These are phyloP conservation scores for Boehmeria nivea DNA, from an alignment of 306 rosid species.

Conservation along the genomic window DNA sequence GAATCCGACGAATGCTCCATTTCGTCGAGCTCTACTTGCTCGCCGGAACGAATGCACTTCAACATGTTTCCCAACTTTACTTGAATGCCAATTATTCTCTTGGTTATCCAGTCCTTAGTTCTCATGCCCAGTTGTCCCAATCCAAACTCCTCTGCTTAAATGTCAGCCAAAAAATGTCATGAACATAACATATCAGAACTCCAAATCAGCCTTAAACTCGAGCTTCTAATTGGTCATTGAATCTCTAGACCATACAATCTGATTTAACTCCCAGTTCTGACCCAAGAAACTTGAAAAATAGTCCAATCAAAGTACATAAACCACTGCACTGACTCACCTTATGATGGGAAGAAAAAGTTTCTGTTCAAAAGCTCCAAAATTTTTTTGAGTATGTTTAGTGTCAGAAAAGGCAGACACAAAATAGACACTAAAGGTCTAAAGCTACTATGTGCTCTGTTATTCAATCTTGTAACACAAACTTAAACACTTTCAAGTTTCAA, in stretches of 20 bases:
- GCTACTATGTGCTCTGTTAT: no score
- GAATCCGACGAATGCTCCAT: constrained; percentile 70
- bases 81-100: constrained; percentile 28
- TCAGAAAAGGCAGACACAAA: neutral
- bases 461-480: no score
- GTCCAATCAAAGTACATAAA: constrained; percentile 13
- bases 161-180: neutral
- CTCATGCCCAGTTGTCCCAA: constrained; percentile 55
- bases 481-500: no score
- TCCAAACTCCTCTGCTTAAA: constrained; percentile 24
- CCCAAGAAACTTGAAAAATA: no score
- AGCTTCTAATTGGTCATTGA: no score
- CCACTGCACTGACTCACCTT: constrained; percentile 13
- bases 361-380: constrained; percentile 14
- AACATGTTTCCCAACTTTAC: constrained; percentile 53
- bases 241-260: no score
- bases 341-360: constrained; percentile 19
- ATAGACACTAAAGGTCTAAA: no score
- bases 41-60: constrained; percentile 69
- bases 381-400: neutral
- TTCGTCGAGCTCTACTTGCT: constrained; percentile 54
- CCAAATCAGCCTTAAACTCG: no score
- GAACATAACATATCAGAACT: no score
- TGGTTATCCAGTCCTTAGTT: constrained; percentile 42
- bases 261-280: no score